phyloP scores from a whole-genome alignment of 1,284 basidiomycete genomes.

The Ustilago hordei region DNA sequence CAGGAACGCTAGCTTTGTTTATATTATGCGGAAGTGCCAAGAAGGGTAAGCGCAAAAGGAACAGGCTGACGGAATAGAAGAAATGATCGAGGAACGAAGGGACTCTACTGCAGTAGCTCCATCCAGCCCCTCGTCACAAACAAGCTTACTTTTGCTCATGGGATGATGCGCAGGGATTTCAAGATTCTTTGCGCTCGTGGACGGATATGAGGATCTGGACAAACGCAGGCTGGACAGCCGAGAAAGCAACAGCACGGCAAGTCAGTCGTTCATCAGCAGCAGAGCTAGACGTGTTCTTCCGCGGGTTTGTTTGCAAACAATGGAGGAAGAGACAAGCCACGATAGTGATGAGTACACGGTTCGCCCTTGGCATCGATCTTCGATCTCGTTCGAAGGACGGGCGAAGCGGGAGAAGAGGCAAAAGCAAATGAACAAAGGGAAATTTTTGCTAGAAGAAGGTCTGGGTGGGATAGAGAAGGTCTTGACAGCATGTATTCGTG shows the following conservation, averaged over 20 bases:
- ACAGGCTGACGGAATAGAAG: not conserved
- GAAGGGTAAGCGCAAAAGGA: not conserved
- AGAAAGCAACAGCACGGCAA: not conserved
- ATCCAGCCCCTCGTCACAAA: not conserved
- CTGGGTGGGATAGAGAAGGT: not conserved
- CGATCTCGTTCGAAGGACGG: not conserved
- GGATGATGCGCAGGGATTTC: not conserved
- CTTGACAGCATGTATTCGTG: slow-evolving; percentile 4
- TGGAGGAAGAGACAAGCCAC: not conserved
- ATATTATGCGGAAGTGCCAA: not conserved
- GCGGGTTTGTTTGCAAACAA: not conserved
- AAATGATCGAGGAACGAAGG: not conserved
- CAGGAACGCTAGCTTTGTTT: not conserved
- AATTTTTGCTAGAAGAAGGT: not conserved
- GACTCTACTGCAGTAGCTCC: too few species aligned
- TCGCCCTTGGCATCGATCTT: slow-evolving; percentile 5
- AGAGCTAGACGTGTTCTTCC: not conserved
- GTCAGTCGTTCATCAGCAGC: not conserved
- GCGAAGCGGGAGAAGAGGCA: not conserved
- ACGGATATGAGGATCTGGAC: not conserved
- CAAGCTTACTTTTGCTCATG: not conserved
- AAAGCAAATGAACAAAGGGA: not conserved
- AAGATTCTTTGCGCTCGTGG: not conserved
- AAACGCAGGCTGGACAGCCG: slow-evolving; percentile 1
- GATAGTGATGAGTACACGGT: not conserved